These are phyloP conservation scores for Calocybe gambosa DNA, from an alignment of 1,284 basidiomycete genomes.

Conservation along the genomic window DNA sequence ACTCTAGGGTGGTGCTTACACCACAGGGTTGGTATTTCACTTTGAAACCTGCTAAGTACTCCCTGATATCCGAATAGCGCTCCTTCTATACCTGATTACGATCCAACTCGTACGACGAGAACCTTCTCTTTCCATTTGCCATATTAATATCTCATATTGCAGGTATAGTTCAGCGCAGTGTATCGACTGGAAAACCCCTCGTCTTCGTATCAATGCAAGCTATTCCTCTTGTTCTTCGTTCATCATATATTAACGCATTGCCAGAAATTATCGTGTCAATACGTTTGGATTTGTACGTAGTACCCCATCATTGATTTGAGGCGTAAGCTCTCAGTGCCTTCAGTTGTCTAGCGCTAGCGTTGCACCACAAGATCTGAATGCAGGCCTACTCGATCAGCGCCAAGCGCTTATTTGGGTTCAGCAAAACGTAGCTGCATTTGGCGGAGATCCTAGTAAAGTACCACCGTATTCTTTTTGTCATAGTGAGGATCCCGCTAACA, in stretches of 20 bases:
- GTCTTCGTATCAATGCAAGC: conserved; percentile 49
- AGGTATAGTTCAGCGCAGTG: conserved; percentile 47
- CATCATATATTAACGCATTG: background rate
- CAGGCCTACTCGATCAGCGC: conserved; percentile 51
- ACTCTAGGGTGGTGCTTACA: conserved; percentile 47
- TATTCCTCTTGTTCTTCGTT: background rate
- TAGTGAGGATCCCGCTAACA: background rate
- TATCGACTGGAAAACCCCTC: conserved; percentile 41
- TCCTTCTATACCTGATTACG: conserved; percentile 32
- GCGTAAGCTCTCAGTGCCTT: conserved; percentile 2
- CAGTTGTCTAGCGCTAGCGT: conserved; percentile 47
- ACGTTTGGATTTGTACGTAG: conserved; percentile 51
- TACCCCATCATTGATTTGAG: no score
- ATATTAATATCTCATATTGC: background rate
- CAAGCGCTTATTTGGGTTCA: conserved; percentile 54
- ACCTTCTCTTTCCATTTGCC: background rate
- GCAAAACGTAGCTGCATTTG: conserved; percentile 55
- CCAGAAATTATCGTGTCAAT: conserved; percentile 52
- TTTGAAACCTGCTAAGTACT: background rate
- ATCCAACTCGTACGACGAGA: conserved; percentile 39
- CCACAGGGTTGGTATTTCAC: conserved; percentile 29
- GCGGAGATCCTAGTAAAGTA: conserved; percentile 57
- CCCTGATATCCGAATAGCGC: conserved; percentile 25
- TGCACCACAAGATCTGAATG: conserved; percentile 45
- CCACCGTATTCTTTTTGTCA: background rate